Base-by-base conservation (phyloP, 225 moss, liverwort and hornwort species). In the Pseudisothecium myosuroides region DNA sequence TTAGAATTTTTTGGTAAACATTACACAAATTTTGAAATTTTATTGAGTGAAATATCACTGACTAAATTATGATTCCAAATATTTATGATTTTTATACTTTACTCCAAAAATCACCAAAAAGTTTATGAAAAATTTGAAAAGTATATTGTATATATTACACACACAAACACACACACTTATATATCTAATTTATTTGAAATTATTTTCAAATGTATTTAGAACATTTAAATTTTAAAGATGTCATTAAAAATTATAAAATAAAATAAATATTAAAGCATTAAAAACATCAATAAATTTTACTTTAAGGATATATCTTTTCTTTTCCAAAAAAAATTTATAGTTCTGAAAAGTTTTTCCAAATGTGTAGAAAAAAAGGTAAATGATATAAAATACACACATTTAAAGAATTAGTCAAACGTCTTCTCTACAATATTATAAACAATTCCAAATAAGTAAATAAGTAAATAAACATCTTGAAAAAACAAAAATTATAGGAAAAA, bases 1-100 rank as follows among this genome's bases (percentile, higher is more conserved):
- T 26, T 7, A 41, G 0, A 39, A 26, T 14, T 14, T 41, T 41
- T 0, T 24, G 0, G 15, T 5, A 5, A 41, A 1, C 9, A 41
- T 26, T 26, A 14, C 2, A 14, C 3, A 5, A 20, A 19, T 36
- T 66, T n/a, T 36, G 1, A 66, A 66, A 66, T 66, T 36, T 65
- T 19, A 66, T 66, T 66, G 11, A 36, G 3, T 41, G 9, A 41
- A 71, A 26, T 41, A 41, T 41, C 14, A 14, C 4, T 26, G 0
- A 71, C 0, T 41, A 26, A 3, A 26, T 8, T 71, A 41, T 5
- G 15, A 15, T 1, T 9, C 15, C 5, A 26, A 26, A 71, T 9
- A 41, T 71, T 41, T 24, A 24, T 39, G 4, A 7, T 14, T 41
- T 26, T 26, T 5, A 15, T 26, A 26, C 26, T 71, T 41, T 41